Base-by-base conservation (phyloP, 805 yeast species). In the Nakazawaea pomicola region DNA sequence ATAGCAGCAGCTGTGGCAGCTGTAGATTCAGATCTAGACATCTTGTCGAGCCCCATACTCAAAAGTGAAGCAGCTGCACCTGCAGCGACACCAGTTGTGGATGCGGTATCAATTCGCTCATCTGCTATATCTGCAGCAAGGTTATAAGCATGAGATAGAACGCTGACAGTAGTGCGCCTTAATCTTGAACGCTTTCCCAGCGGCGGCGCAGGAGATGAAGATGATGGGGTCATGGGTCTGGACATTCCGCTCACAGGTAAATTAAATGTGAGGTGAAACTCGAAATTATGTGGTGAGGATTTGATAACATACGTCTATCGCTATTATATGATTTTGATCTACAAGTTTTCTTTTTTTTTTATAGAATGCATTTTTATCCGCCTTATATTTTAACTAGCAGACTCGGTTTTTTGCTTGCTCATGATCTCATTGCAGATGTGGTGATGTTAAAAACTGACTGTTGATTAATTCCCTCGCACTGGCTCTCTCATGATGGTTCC, bases 51-150 rank as follows among this genome's bases (percentile, higher is more conserved):
- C 1, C 76, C 65, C 4, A 72, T 68, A 30, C 71, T 64, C 3
- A 72, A 50, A 12, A 70, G 46, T 1, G 74, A 65, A 4, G 74
- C 68, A 11, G 74, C 67, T 4, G 72, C 59, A 4, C 72, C 72
- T 0, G 67, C 68, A 3, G 64, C 55, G 2, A 64, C 46, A 53
- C 61, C 57, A 19, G 57, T 42, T 29, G 51, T 55, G 16, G 56
- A 46, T n/a, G 50, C 52, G 9, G 43, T 45, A 6, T 28, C 41
- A 3, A 43, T 25, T 4, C 50, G 44, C 11, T 38, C 45, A 3
- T 47, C 46, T 3, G 46, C 46, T 33, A 56, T 55, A 7, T 47
- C 51, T 8, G 51, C 47, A 0, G 62, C 48, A 27, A 46, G 24
- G 16, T 50, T 49, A 32, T 56, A 56, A 7, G 54, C 43, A 23